phyloP scores from a whole-genome alignment of 305 asterid species.

The Fraxinus platypoda region DNA sequence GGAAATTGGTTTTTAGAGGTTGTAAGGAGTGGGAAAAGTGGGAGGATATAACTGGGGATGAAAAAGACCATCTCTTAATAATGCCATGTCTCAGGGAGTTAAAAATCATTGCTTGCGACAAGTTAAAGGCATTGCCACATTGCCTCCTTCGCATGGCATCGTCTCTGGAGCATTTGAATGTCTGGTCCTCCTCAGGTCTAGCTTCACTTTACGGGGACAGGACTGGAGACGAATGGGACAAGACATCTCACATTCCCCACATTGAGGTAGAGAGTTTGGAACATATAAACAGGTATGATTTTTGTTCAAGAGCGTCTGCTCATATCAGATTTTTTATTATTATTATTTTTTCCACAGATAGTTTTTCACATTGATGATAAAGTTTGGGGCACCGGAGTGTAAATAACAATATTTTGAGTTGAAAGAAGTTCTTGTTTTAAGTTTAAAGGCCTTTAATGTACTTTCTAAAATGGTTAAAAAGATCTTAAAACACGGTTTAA shows the following conservation, averaged over 20 bases:
- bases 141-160: constrained; percentile 2
- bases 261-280: neutral
- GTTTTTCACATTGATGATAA: no score
- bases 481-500: no score
- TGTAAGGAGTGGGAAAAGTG: constrained; percentile 15
- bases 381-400: no score
- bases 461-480: no score
- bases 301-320: neutral
- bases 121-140: constrained; percentile 7
- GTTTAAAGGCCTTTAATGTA: no score
- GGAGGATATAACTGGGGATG: constrained; percentile 28
- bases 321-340: neutral
- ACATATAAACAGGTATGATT: neutral
- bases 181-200: neutral
- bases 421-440: no score
- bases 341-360: no score
- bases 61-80: neutral
- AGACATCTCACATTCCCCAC: neutral
- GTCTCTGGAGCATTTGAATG: neutral
- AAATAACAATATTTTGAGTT: no score
- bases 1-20: no score
- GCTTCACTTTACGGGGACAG: neutral
- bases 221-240: neutral
- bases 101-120: neutral
- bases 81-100: constrained; percentile 18